phyloP scores from a whole-genome alignment of 2,329 filamentous ascomycete genomes.

The Parastagonospora nodorum region DNA sequence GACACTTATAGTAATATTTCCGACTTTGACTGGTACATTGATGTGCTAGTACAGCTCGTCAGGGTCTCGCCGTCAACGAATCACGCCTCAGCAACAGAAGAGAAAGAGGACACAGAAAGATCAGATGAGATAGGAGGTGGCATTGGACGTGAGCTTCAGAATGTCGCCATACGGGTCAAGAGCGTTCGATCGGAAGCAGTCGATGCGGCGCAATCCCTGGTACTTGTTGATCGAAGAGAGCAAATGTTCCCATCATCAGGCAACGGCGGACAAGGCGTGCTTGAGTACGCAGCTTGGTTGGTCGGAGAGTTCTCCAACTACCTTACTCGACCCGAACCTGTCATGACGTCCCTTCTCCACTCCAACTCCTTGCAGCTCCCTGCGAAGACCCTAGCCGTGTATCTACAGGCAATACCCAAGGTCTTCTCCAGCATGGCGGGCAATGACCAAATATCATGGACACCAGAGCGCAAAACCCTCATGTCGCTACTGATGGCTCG shows the following conservation, averaged over 20 bases:
- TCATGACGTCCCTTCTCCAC: conserved; percentile 76
- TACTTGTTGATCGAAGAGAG: conserved; percentile 67
- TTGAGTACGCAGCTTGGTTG: conserved; percentile 82
- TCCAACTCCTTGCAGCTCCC: conserved; percentile 62
- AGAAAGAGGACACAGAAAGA: conserved; percentile 32
- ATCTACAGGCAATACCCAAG: conserved; percentile 84
- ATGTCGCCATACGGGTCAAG: conserved; percentile 88
- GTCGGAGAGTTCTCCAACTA: conserved; percentile 85
- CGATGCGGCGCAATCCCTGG: conserved; percentile 75
- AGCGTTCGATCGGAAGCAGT: conserved; percentile 81
- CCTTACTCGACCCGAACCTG: conserved; percentile 71
- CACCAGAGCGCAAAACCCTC: conserved; percentile 71
- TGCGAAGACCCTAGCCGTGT: conserved; percentile 73
- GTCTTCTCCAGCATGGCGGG: conserved; percentile 76
- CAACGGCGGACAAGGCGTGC: conserved; percentile 63
- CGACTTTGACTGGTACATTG: conserved; percentile 98
- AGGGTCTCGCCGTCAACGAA: conserved; percentile 64
- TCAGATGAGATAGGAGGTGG: conserved; percentile 62
- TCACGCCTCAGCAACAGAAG: conserved; percentile 23
- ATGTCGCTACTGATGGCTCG: conserved; percentile 79
- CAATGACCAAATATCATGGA: conserved; percentile 70
- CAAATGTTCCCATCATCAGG: conserved; percentile 59
- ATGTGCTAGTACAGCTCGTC: conserved; percentile 83
- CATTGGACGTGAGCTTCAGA: conserved; percentile 86
- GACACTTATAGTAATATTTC: conserved; percentile 84